Percentiles rank a stretch among this genome's conserved stretches.
Evolutionary conservation across 306 rosid genomes (phyloP).

Genomic region (Prosopis cineraria): DNA sequence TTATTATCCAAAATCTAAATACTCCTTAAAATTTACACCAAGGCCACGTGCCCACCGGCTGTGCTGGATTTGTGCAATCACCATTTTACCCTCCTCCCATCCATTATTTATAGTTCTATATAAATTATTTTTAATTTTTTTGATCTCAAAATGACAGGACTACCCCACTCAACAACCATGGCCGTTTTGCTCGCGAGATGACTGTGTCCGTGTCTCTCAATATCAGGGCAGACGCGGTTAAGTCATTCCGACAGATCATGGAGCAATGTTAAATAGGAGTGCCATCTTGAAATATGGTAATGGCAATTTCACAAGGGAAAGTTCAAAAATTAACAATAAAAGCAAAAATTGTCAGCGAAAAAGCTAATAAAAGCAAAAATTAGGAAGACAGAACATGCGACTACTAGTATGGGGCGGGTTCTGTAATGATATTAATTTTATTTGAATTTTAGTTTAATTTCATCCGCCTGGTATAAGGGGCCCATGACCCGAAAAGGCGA

Average conservation of each 20-base stretch:
- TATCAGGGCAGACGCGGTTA: conserved; percentile 31
- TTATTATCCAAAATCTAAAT: not conserved
- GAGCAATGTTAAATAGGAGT: not conserved
- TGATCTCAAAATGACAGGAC: not conserved
- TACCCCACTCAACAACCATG: not conserved
- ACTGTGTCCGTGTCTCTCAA: not conserved
- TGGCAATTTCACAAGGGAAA: not conserved
- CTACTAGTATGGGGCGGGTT: not conserved
- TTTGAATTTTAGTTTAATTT: not conserved
- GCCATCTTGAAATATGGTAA: not conserved
- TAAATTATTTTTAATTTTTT: not conserved
- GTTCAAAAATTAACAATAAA: not conserved
- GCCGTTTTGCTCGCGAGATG: not conserved
- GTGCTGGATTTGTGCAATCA: conserved; percentile 27
- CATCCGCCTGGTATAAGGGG: not conserved
- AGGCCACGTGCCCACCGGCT: conserved; percentile 57
- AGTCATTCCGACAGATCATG: conserved; percentile 15
- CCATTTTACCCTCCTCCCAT: conserved; percentile 31
- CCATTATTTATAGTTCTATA: not conserved
- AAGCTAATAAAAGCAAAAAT: not conserved
- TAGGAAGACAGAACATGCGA: not conserved
- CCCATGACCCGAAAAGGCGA: not conserved
- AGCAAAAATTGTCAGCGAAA: not conserved
- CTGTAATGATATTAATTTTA: not conserved
- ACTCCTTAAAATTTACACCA: not conserved